A percentile compares a stretch with the other conserved stretches of the same genome.
phyloP scores from a whole-genome alignment of 2,329 filamentous ascomycete species.

The Ambrosiella beaveri region DNA sequence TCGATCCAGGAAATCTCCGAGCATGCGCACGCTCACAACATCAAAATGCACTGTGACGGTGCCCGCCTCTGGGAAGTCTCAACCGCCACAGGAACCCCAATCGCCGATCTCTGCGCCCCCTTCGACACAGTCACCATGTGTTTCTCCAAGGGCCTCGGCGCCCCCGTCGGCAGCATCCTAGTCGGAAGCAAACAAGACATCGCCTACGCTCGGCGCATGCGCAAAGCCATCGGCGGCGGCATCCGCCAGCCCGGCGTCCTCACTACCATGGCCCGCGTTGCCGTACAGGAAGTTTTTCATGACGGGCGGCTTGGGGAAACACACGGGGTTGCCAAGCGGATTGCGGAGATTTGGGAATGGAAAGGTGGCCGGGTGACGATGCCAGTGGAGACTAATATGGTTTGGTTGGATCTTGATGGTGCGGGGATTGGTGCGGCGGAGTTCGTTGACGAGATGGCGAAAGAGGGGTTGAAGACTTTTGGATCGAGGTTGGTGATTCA shows the following conservation, averaged over 20 bases:
- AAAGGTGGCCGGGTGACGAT: slow-evolving; percentile 51
- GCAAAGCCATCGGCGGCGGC: slow-evolving; percentile 60
- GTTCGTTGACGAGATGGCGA: slow-evolving; percentile 25
- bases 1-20: slow-evolving; percentile 52
- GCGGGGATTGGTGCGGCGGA: slow-evolving; percentile 28
- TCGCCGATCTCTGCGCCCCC: slow-evolving; percentile 48
- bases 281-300: slow-evolving; percentile 36
- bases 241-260: slow-evolving; percentile 57
- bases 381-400: slow-evolving; percentile 80
- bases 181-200: slow-evolving; percentile 31
- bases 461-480: slow-evolving; percentile 26
- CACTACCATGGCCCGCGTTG: slow-evolving; percentile 52
- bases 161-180: slow-evolving; percentile 62
- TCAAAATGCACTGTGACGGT: slow-evolving; percentile 63
- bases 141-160: slow-evolving; percentile 69
- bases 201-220: slow-evolving; percentile 25
- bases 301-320: slow-evolving; percentile 41
- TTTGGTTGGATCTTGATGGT: slow-evolving; percentile 59
- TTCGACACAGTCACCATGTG: slow-evolving; percentile 65
- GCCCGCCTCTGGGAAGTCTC: slow-evolving; percentile 72
- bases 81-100: slow-evolving; percentile 46
- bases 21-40: slow-evolving; percentile 47
- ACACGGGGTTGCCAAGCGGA: slow-evolving; percentile 44
- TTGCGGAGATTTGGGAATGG: slow-evolving; percentile 53
- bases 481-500: slow-evolving; percentile 29